Percentiles rank a stretch among this genome's conserved stretches.
These are phyloP conservation scores for Fusarium oxysporum DNA, from an alignment of 2,329 filamentous ascomycete species.

Conservation along the genomic window DNA sequence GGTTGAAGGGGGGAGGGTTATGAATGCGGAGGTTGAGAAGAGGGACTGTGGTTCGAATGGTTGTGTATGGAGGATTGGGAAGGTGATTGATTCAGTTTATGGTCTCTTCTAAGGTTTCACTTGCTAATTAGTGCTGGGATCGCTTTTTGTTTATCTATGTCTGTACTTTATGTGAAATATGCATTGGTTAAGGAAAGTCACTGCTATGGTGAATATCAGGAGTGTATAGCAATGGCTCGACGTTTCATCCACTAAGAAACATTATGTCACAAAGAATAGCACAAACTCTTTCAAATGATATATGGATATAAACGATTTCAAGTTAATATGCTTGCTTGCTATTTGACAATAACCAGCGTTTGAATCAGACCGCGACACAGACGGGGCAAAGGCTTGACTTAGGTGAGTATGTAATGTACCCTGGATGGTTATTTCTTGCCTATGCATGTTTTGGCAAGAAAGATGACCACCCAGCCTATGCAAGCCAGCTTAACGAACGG, in stretches of 20 bases:
- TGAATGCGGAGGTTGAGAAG: not conserved
- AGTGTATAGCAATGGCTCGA: not conserved
- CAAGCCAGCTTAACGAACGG: not conserved
- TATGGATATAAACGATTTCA: not conserved
- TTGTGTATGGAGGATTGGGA: constrained; percentile 5
- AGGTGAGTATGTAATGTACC: not conserved
- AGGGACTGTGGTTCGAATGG: constrained; percentile 1
- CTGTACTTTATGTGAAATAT: not conserved
- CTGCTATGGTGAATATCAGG: not conserved
- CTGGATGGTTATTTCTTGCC: not conserved
- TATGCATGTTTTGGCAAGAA: not conserved
- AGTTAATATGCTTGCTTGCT: not conserved
- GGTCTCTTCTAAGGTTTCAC: not conserved
- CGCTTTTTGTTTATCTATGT: not conserved
- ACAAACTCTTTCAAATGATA: not conserved
- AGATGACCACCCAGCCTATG: not conserved
- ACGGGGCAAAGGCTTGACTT: not conserved
- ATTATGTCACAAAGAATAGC: not conserved
- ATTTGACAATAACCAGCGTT: not conserved
- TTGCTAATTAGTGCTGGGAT: not conserved
- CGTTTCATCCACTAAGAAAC: not conserved
- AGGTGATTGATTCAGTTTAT: not conserved
- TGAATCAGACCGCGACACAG: not conserved
- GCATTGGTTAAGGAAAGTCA: too few relatives aligned
- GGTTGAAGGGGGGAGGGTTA: not conserved